Conservation (phyloP, 2,329 filamentous ascomycete species). For the Claviceps cyperi region DNA sequence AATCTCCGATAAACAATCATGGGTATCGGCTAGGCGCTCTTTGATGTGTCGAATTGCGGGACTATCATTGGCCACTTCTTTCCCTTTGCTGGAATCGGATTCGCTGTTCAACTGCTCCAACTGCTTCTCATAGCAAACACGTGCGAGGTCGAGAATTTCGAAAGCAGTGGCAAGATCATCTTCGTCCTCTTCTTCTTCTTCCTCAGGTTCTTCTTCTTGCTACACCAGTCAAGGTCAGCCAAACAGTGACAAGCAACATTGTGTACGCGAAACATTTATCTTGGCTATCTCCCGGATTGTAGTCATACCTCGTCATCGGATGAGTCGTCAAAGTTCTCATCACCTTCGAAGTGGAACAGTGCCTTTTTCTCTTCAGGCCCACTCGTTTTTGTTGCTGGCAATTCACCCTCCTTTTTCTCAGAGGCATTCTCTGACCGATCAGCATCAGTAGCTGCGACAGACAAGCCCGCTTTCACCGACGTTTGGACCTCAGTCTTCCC, state of each 20-base stretch:
- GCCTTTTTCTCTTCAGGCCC: constrained; percentile 44
- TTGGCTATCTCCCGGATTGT: background rate
- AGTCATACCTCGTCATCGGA: constrained; percentile 53
- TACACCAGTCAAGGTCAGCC: constrained; percentile 6
- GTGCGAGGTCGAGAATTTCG: constrained; percentile 70
- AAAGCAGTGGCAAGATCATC: constrained; percentile 70
- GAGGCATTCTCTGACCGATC: constrained; percentile 28
- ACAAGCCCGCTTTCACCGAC: constrained; percentile 31
- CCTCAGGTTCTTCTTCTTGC: constrained; percentile 23
- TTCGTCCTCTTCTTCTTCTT: constrained; percentile 36
- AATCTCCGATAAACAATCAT: constrained; percentile 89
- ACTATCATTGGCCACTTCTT: constrained; percentile 27
- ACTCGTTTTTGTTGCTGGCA: constrained; percentile 20
- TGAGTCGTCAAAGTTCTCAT: constrained; percentile 81
- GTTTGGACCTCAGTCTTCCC: constrained; percentile 25
- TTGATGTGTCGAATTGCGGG: constrained; percentile 47
- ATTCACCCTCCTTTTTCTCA: constrained; percentile 21
- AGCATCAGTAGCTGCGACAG: constrained; percentile 24
- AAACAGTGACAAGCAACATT: background rate
- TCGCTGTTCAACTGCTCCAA: constrained; percentile 26
- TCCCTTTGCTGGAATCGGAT: constrained; percentile 25
- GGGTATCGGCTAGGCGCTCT: constrained; percentile 80
- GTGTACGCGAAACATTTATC: background rate
- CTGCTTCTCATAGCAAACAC: constrained; percentile 46
- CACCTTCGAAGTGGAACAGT: constrained; percentile 82